Base-by-base conservation (phyloP, 768 basidiomycete genomes). In the Mycena amicta region DNA sequence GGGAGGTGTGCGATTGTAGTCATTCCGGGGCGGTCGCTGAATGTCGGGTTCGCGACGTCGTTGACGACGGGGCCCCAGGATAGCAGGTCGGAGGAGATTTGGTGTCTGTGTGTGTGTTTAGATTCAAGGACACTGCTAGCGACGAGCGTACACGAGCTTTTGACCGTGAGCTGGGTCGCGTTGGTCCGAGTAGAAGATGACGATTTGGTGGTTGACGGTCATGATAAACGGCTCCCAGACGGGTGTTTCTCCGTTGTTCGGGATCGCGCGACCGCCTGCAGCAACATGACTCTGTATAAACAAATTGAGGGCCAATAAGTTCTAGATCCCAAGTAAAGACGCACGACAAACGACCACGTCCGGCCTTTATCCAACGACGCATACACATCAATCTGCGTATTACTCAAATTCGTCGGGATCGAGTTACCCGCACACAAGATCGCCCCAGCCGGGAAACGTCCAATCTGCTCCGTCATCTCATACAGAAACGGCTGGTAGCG, bases 221-320 rank as follows among this genome's bases (percentile, higher is more conserved):
- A 63, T 50, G 37, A 67, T 47, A 59, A 61, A 67, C 1, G 64
- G 64, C 45, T 67, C 66, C 66, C 66, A 67, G 5, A 67, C 66
- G 12, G 63, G 63, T 6, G 66, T 64, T 16, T 31, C 31, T 11
- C 66, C 66, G 31, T 67, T 67, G 27, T 57, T 41, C 15, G 66
- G 63, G 25, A 56, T 18, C 2, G 66, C 63, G 26, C 43, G 46
- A 29, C 66, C 66, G 3, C 66, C 63, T 12, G 58, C 56, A 3
- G 63, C 66, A 40, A 67, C 59, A 27, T 66, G 66, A 13, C 62
- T 63, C 62, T 63, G 41, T 15, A 15, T 4, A 15, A 12, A 4
- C 16, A 22, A 37, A n/a, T 37, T 37, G 3, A 18, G 20, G 33
- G 47, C n/a, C 33, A 33, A 29, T 4, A 4, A 11, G 16, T 11